Evolutionary conservation across 805 yeast species (phyloP), one percentile per base, ranked within the genome.

Genomic region (Komagataella pseudopastoris): DNA sequence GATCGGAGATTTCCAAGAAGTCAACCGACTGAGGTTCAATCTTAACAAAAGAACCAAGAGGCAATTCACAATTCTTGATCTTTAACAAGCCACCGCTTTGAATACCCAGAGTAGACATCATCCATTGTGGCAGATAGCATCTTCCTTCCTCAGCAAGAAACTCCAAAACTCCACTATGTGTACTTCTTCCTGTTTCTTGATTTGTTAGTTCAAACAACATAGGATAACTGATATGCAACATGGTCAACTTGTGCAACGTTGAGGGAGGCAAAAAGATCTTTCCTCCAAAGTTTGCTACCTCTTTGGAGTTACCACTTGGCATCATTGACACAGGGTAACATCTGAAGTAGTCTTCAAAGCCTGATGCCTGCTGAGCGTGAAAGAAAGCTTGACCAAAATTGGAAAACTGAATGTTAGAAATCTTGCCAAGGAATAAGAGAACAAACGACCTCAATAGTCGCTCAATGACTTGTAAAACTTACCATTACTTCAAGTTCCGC

Each of bases 131-230:
- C 43, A 93, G 60, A 63, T 93, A 93, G 2, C 80, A 93, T 52
- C 99, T 75, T 16, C 99, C 99, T 70, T 93, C 99, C 62, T 93
- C 98, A 1, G 99, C 96, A 16, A 87, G 85, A 65, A 93, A 93
- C 68, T 93, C 99, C 54, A 93, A 70, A 24, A 93, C 99, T 62
- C 99, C 99, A 48, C 90, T 85, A 63, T 89, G 96, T 0, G 97
- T 88, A 6, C 63, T 70, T 36, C 72, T 63, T 17, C 67, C 73
- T 3, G 73, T 71, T 22, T 77, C 71, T 58, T 84, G 95, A 51
- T 85, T 85, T 39, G 72, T 71, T 45, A 93, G 68, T 64, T 85
- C 85, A 62, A 93, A 93, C 49, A 93, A 72, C 99, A 93, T 93
- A 0, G 99, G 99, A 61, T 93, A 93, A 58, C 96, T 74, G 53